phyloP scores from a whole-genome alignment of 495 filamentous ascomycete genomes.

The Xylaria palmicola region DNA sequence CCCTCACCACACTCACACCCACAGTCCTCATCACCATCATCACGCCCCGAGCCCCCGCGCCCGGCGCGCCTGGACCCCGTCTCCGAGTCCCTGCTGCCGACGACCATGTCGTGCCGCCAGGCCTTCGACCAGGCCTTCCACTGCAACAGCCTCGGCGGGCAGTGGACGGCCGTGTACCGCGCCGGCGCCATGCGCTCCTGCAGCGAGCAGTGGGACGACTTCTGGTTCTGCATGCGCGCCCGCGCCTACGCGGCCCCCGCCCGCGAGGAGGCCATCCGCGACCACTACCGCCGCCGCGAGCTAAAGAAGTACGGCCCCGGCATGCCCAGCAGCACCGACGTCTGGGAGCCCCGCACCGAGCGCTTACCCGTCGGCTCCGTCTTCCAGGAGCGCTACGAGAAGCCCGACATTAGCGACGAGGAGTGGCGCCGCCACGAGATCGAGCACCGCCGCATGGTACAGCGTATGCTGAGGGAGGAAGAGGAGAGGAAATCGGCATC shows the following conservation, averaged over 20 bases:
- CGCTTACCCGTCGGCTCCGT: slow-evolving; percentile 43
- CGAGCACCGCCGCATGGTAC: slow-evolving; percentile 44
- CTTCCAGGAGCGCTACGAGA: slow-evolving; percentile 45
- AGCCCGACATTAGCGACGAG: slow-evolving; percentile 59
- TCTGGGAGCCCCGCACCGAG: slow-evolving; percentile 73
- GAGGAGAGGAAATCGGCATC: slow-evolving; percentile 10
- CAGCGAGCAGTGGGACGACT: slow-evolving; percentile 79
- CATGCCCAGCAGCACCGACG: slow-evolving; percentile 78
- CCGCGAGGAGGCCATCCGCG: slow-evolving; percentile 59
- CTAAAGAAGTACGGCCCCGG: slow-evolving; percentile 66
- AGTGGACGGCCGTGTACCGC: slow-evolving; percentile 80
- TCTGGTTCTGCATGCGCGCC: slow-evolving; percentile 95
- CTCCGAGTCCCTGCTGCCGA: slow-evolving; percentile 66
- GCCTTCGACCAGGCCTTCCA: slow-evolving; percentile 94
- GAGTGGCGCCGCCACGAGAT: slow-evolving; percentile 57
- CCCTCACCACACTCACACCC: slow-evolving; percentile 11
- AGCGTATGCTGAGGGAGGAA: slow-evolving; percentile 23
- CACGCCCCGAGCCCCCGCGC: not conserved
- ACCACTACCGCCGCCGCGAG: slow-evolving; percentile 66
- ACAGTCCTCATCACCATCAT: slow-evolving; percentile 2
- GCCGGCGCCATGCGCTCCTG: slow-evolving; percentile 73
- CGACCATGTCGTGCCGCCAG: slow-evolving; percentile 80
- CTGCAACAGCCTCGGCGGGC: slow-evolving; percentile 88
- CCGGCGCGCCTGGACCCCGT: slow-evolving; percentile 33
- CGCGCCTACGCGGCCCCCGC: slow-evolving; percentile 49